phyloP scores from a whole-genome alignment of 225 moss, liverwort and hornwort species.

The Sphagnum tenellum region DNA sequence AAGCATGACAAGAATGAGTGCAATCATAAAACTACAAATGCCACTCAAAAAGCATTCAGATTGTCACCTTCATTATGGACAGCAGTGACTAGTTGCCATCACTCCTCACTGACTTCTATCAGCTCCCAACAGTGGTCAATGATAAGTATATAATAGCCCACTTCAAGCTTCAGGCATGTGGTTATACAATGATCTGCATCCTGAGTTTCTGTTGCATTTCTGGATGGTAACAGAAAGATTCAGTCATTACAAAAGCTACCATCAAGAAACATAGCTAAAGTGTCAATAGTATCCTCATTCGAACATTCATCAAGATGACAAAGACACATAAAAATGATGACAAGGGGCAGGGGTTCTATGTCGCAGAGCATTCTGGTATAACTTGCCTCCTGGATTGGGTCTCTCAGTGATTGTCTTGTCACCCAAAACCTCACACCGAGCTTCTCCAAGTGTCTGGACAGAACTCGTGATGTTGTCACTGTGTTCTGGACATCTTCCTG shows the following conservation, averaged over 20 bases:
- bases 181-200: no score
- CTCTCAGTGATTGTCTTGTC: slow-evolving; percentile 53
- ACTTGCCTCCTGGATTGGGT: slow-evolving; percentile 72
- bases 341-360: no score
- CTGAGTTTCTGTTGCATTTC: no score
- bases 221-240: neutral
- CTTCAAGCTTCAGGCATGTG: no score
- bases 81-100: no score
- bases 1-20: neutral
- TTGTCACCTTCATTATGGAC: no score
- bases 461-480: slow-evolving; percentile 30
- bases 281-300: neutral
- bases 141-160: no score
- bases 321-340: neutral
- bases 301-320: neutral
- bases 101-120: no score
- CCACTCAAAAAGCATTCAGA: no score
- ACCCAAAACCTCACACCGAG: slow-evolving; percentile 85
- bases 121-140: no score
- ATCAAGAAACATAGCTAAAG: neutral
- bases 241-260: neutral
- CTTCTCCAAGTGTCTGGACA: slow-evolving; percentile 84
- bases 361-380: neutral
- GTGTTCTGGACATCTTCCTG: slow-evolving; percentile 63
- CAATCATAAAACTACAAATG: neutral